Evolutionary conservation across 257 asterid genomes (phyloP), one percentile per base, ranked within the genome.

Genomic region (Eustoma russellianum): DNA sequence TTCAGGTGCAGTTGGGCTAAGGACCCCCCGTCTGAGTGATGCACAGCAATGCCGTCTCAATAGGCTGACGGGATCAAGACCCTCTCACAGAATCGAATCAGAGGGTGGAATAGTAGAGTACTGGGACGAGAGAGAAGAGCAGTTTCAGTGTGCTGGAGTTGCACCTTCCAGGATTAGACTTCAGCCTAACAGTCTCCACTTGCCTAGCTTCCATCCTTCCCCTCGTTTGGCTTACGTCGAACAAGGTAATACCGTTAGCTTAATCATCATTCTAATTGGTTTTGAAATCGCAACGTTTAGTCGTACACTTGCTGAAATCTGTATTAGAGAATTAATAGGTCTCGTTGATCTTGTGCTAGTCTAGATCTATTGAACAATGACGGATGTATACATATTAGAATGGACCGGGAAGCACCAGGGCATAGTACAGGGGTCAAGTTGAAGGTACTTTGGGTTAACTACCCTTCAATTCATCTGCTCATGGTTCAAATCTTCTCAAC

Each of bases 141-240:
- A 82, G 60, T 80, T 86, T 69, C 95, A 83, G 41, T 83, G 95
- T 17, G 93, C 76, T 57, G 95, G 88, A 41, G 77, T 76, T 9
- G 79, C 64, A 7, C 66, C 95, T 34, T 59, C 72, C 76, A 76
- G 69, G 50, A 72, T 52, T 62, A 60, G 51, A 3, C 41, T 83
- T 53, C 61, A 66, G 4, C 82, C 80, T 9, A 24, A 24, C 30
- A 24, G 63, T 51, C 85, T 87, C 59, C 77, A 85, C 12, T 40
- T 77, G 38, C 96, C 96, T 17, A 79, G 75, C 52, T 87, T 71
- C 69, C 94, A 81, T 56, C 92, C 87, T 7, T 4, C 66, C 5
- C 96, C 94, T 0, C 85, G 94, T 50, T 70, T 87, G 33, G 79
- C 81, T 12, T 83, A 40, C 74, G 61, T 87, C 48, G 78, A 79